A percentile compares a stretch with the other conserved stretches of the same genome.
Evolutionary conservation across 176 grass and related monocot genomes (phyloP).

Genomic region (Bonia amplexicaulis): DNA sequence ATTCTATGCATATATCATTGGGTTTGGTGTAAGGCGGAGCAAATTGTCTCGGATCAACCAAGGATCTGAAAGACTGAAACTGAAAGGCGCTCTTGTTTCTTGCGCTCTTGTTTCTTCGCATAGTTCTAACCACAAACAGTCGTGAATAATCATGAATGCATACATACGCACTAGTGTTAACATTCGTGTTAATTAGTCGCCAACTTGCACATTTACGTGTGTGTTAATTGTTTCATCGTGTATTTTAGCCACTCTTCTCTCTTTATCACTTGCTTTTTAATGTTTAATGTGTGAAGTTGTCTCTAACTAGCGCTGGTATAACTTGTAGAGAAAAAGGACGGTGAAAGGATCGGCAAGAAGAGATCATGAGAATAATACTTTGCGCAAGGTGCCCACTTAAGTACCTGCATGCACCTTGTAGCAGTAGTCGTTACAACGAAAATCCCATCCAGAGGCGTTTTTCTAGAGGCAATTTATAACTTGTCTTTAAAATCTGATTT

Average conservation of each 20-base stretch:
- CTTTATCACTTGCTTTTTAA: no score
- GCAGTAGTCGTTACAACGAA: no score
- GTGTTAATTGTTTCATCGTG: no score
- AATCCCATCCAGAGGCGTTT: no score
- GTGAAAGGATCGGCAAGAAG: neutral
- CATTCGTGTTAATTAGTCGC: neutral
- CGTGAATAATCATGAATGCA: neutral
- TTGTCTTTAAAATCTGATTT: no score
- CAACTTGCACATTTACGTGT: neutral
- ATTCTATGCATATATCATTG: neutral
- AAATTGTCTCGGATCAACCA: neutral
- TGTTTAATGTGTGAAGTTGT: no score
- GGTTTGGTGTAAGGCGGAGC: neutral
- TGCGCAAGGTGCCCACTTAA: neutral
- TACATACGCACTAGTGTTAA: neutral
- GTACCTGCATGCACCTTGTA: no score
- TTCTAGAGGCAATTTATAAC: no score
- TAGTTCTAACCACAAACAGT: neutral
- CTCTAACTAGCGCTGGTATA: no score
- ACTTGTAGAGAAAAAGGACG: neutral
- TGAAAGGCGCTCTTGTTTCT: no score
- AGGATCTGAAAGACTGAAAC: neutral
- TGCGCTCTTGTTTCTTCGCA: no score
- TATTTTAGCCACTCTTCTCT: no score
- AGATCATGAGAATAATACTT: neutral